Evolutionary conservation across 768 basidiomycete genomes (phyloP), one percentile per base, ranked within the genome.

Genomic region (Grammothele lineata): DNA sequence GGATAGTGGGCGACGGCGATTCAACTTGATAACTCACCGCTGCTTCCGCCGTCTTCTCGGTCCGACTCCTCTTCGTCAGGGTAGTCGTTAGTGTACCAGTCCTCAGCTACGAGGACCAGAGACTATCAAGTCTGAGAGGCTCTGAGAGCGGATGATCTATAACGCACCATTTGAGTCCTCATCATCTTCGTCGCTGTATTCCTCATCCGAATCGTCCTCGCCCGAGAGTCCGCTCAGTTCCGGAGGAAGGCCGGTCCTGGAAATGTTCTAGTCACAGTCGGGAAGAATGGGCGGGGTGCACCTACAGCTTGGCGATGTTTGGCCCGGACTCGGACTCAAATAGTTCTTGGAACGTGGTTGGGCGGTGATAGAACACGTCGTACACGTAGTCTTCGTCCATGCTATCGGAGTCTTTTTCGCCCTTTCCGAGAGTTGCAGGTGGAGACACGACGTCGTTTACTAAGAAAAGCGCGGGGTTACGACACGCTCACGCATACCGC

Each of bases 31-130:
- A 2, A 51, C 52, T 36, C 38, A 54, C 56, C 56, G 33, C 53
- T 57, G 27, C 27, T 14, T 18, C 46, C 52, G 11, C 54, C 56
- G 48, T 47, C 24, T 22, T 39, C 23, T 17, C 50, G 36, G 25
- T 51, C 56, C 3, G 40, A 37, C 10, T 48, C 47, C 18, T 49
- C 51, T 40, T 83, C 87, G 22, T 88, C 86, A 5, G 87, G 87
- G 55, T 91, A 91, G 59, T 91, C 87, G 49, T 91, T 91, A 57
- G 78, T 87, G 65, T 88, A 89, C 57, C 83, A 88, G 53, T 87
- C 87, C 63, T 91, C 87, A 15, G 83, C 87, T 89, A 56, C 5
- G 43, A 7, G 37, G 8, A 33, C 26, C 17, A n/a, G 27, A 30
- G 27, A 7, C 27, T 14, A 7, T 14, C 7, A 7, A 21, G 38